Base-by-base conservation (phyloP, 176 grass and related monocot species). In the Phyllostachys edulis region DNA sequence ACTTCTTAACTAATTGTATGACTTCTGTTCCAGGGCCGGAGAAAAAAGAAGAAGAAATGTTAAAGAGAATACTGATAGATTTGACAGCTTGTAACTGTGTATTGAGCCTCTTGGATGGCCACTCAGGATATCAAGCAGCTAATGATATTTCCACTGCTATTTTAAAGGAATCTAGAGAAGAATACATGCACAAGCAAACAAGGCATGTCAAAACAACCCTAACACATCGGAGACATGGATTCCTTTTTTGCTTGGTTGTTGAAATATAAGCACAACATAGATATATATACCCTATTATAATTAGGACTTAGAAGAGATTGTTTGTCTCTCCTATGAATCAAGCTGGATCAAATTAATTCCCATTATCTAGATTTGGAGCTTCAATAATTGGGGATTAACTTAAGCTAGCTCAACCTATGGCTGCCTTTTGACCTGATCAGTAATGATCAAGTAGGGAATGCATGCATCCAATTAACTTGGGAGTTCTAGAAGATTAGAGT, bases 1-100 rank as follows among this genome's bases (percentile, higher is more conserved):
- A 94, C 85, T 85, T 46, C 8, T 76, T 94, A 94, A 91, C 89
- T 91, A 94, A 94, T 75, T 89, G 8, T 24, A 71, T 73, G 89
- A 94, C 89, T 94, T 94, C 21, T 85, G 65, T 89, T 81, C 75
- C 59, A 41, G 54, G 21, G 13, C 59, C 41, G 52, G 20, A 45
- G 27, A 61, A 46, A 61, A 18, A 3, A n/a, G 24, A 7, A 18
- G 9, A 13, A n/a, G n/a, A n/a, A 45, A 52, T 75, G 9, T 3
- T 41, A n/a, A 36, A 29, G 29, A 29, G 29, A 29, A 29, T 29
- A 29, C 29, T 29, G 29, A 29, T 29, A 29, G 29, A 29, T 29
- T 29, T 29, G 29, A 29, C 29, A 29, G 29, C 29, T 29, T 29
- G 29, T 29, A 29, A 29, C 29, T 29, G 29, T 29, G 29, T 29